These are phyloP conservation scores for Austroboletus festivus DNA, from an alignment of 768 basidiomycete genomes.

Conservation along the genomic window DNA sequence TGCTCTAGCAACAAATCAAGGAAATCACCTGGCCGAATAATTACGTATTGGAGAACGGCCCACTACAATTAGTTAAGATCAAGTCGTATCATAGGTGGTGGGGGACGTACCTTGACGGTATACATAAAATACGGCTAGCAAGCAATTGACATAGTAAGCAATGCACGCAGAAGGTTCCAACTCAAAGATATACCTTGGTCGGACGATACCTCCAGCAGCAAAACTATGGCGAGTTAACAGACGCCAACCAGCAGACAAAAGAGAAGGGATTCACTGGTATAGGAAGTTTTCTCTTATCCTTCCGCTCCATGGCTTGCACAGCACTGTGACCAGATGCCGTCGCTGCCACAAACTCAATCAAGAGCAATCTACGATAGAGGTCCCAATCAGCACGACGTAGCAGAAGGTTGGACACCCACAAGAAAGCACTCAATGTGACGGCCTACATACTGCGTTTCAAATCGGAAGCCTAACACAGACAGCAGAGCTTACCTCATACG, in stretches of 20 bases:
- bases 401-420: slow-evolving; percentile 47
- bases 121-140: slow-evolving; percentile 83
- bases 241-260: background rate
- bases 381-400: background rate
- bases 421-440: slow-evolving; percentile 79
- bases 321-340: slow-evolving; percentile 62
- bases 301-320: slow-evolving; percentile 66
- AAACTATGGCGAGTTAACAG: slow-evolving; percentile 44
- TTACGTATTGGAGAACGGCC: slow-evolving; percentile 86
- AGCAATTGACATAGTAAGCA: slow-evolving; percentile 8
- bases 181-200: slow-evolving; percentile 52
- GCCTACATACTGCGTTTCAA: slow-evolving; percentile 44
- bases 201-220: slow-evolving; percentile 82
- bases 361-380: slow-evolving; percentile 51
- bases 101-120: slow-evolving; percentile 61
- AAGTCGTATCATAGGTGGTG: background rate
- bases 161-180: background rate
- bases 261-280: slow-evolving; percentile 50
- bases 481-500: slow-evolving; percentile 56
- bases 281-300: slow-evolving; percentile 74
- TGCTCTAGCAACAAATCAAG: background rate
- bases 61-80: slow-evolving; percentile 45
- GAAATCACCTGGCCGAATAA: slow-evolving; percentile 54
- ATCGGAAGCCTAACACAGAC: slow-evolving; percentile 8
- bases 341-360: slow-evolving; percentile 81